Evolutionary conservation across 129 eudicot species (phyloP), one percentile per base, ranked within the genome.

Genomic region (Lactuca sativa): DNA sequence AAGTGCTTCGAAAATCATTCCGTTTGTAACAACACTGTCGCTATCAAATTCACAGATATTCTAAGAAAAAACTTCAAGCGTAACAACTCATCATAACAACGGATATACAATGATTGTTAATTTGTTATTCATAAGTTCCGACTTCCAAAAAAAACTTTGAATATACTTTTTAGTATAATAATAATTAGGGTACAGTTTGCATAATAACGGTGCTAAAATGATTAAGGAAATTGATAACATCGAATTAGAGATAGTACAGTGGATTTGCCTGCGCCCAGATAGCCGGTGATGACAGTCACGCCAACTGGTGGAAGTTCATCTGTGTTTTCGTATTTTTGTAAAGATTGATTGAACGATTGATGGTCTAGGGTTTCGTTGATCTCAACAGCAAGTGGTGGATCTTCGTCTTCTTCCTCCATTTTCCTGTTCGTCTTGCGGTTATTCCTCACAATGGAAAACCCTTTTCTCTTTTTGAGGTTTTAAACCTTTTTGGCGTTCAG

Each of bases 201-300:
- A 34, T 13, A 43, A 2, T 9, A 64, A 4, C 62, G 66, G 10
- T 9, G 11, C 14, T 56, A 55, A 36, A 64, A 15, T 64, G 69
- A 74, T 48, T 12, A 38, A 4, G 3, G 32, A 43, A 16, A 64
- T 2, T 65, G 59, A 59, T 14, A 60, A 62, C 21, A 36, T 33
- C 18, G 54, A 66, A 21, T 48, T 53, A 41, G 41, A 3, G 15
- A 1, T 15, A 47, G 55, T 88, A 91, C 96, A 52, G 98, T 92
- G 56, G 98, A 92, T 80, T 92, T 92, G 15, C 96, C 98, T 74
- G 98, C 96, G 62, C 96, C 96, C 77, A 92, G 91, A 80, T 92
- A 92, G 59, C 98, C 98, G 31, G 98, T 92, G 84, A 92, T 89
- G 79, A 92, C 98, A 62, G 98, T 92, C 57, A 92, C 98, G 77